Conservation (phyloP, 83 land plant species). For the Thuja plicata region DNA sequence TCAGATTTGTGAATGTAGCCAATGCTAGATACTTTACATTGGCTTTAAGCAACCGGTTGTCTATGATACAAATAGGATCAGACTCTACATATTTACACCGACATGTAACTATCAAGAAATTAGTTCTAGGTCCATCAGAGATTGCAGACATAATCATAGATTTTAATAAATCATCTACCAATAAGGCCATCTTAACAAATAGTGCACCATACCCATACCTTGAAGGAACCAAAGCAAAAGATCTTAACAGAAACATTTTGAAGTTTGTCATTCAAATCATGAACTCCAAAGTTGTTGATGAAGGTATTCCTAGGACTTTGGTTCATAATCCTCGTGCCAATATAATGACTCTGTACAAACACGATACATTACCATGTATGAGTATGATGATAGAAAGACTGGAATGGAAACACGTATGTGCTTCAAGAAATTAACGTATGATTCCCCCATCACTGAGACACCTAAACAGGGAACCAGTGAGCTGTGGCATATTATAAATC, state of each 20-base stretch:
- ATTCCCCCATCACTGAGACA: slow-evolving; percentile 62
- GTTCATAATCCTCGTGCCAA: background rate
- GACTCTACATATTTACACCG: slow-evolving; percentile 26
- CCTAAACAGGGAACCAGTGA: slow-evolving; percentile 69
- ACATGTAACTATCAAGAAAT: slow-evolving; percentile 7
- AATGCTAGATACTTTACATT: slow-evolving; percentile 33
- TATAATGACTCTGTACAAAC: slow-evolving; percentile 21
- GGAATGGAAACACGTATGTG: background rate
- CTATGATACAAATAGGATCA: slow-evolving; percentile 29
- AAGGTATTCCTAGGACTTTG: slow-evolving; percentile 32
- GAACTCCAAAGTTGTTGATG: slow-evolving; percentile 3
- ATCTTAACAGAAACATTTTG: slow-evolving; percentile 52
- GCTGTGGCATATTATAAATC: slow-evolving; percentile 60
- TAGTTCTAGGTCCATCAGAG: slow-evolving; percentile 13
- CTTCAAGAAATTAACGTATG: slow-evolving; percentile 45
- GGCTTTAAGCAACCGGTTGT: slow-evolving; percentile 16
- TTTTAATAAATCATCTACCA: slow-evolving; percentile 37
- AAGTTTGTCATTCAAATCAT: slow-evolving; percentile 33
- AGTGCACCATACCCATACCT: slow-evolving; percentile 71
- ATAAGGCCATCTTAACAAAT: slow-evolving; percentile 43
- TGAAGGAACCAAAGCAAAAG: slow-evolving; percentile 48
- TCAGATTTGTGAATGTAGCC: slow-evolving; percentile 33
- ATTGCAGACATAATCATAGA: slow-evolving; percentile 80
- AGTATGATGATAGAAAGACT: slow-evolving; percentile 8
- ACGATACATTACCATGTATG: slow-evolving; percentile 30